Evolutionary conservation across 495 filamentous ascomycete genomes (phyloP).

Genomic region (Lindgomyces ingoldianus): DNA sequence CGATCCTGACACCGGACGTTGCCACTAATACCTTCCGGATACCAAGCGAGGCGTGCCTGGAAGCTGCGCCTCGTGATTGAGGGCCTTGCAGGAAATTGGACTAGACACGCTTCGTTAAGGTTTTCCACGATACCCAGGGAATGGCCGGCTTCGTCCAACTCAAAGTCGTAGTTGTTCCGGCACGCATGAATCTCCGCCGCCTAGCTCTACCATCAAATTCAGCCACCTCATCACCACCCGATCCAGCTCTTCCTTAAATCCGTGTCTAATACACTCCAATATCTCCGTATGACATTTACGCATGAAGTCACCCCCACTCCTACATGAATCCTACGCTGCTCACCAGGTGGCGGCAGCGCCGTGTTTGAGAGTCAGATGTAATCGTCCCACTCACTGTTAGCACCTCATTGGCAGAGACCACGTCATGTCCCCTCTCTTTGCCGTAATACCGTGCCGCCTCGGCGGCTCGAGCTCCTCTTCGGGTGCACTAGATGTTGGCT

Average conservation of each 20-base stretch:
- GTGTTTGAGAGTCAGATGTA: constrained; percentile 19
- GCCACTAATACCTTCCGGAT: too few relatives aligned
- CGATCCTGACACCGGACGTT: too few relatives aligned
- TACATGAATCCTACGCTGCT: constrained; percentile 21
- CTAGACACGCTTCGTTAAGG: constrained; percentile 11
- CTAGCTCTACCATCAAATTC: constrained; percentile 12
- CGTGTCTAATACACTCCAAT: constrained; percentile 12
- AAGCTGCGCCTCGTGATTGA: too few relatives aligned
- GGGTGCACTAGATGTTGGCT: constrained; percentile 10
- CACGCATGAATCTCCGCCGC: constrained; percentile 10
- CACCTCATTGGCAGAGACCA: constrained; percentile 5
- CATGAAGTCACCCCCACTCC: constrained; percentile 18
- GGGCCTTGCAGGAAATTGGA: not conserved
- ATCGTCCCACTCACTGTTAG: constrained; percentile 18
- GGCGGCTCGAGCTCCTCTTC: constrained; percentile 16
- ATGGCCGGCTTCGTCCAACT: constrained; percentile 15
- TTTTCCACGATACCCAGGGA: constrained; percentile 7
- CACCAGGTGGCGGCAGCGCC: constrained; percentile 8
- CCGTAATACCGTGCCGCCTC: constrained; percentile 7
- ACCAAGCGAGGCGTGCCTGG: too few relatives aligned
- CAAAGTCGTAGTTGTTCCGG: constrained; percentile 8
- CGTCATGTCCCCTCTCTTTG: constrained; percentile 6
- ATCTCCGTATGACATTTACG: constrained; percentile 10
- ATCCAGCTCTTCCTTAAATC: constrained; percentile 17
- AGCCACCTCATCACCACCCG: constrained; percentile 14